These are phyloP conservation scores for Epithele typhae DNA, from an alignment of 768 basidiomycete genomes.

Conservation along the genomic window DNA sequence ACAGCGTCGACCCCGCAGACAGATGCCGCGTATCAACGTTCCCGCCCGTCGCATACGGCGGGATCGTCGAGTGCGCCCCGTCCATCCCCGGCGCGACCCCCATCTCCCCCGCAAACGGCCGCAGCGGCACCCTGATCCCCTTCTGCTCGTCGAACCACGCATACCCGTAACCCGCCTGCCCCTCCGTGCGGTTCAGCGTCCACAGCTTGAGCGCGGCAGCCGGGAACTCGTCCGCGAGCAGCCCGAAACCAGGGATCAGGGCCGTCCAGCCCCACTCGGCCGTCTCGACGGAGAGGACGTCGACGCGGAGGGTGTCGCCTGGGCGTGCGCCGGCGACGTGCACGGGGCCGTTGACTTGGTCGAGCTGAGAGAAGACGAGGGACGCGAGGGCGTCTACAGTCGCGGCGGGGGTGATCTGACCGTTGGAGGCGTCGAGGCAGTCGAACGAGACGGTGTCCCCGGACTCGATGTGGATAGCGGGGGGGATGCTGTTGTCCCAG, in stretches of 20 bases:
- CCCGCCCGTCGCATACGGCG: conserved; percentile 57
- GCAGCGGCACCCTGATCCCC: conserved; percentile 45
- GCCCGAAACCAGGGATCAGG: conserved; percentile 54
- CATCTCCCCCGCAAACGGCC: conserved; percentile 63
- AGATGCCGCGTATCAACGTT: conserved; percentile 60
- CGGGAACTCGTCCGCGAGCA: conserved; percentile 51
- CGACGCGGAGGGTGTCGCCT: conserved; percentile 58
- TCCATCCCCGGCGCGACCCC: conserved; percentile 48
- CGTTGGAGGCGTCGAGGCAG: conserved; percentile 62
- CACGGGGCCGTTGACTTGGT: conserved; percentile 59
- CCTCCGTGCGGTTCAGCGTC: conserved; percentile 31
- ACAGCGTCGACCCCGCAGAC: conserved; percentile 50
- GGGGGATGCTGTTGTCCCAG: conserved; percentile 52
- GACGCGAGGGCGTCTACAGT: conserved; percentile 32
- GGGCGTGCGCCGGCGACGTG: conserved; percentile 47
- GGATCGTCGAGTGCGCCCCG: conserved; percentile 58
- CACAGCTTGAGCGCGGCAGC: conserved; percentile 52
- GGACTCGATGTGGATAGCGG: conserved; percentile 44
- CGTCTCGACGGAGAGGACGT: conserved; percentile 45
- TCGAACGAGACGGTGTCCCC: conserved; percentile 54
- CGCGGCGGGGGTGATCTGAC: conserved; percentile 46
- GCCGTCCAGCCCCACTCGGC: conserved; percentile 65
- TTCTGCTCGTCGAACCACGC: conserved; percentile 49
- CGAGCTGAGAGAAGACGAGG: conserved; percentile 44
- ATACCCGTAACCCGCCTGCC: conserved; percentile 27